Evolutionary conservation across 495 filamentous ascomycete species (phyloP).

Genomic region (Penicillium daleae): DNA sequence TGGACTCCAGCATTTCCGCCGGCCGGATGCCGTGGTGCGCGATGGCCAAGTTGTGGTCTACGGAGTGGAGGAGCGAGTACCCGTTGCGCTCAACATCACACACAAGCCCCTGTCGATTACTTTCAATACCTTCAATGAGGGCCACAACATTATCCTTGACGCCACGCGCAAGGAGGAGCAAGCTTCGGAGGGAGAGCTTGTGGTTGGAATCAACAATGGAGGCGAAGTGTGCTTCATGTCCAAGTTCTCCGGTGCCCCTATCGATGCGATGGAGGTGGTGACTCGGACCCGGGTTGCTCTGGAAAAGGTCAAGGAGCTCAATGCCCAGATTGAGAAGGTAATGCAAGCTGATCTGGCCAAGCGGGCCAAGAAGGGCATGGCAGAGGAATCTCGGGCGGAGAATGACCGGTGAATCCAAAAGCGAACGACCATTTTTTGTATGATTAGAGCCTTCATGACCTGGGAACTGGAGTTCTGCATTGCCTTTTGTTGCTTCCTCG

Average conservation of each 20-base stretch:
- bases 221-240: conserved; percentile 92
- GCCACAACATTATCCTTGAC: conserved; percentile 71
- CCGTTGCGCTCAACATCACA: conserved; percentile 83
- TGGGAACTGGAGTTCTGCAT: conserved; percentile 30
- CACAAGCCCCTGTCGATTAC: conserved; percentile 89
- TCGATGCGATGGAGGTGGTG: conserved; percentile 76
- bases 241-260: conserved; percentile 80
- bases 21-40: conserved; percentile 82
- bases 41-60: conserved; percentile 83
- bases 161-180: conserved; percentile 84
- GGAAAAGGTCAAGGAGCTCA: conserved; percentile 79
- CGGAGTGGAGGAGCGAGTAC: conserved; percentile 80
- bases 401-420: conserved; percentile 59
- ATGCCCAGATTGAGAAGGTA: conserved; percentile 65
- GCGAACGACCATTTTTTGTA: conserved; percentile 23
- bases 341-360: conserved; percentile 76
- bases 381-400: conserved; percentile 80
- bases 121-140: conserved; percentile 77
- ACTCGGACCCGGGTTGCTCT: conserved; percentile 69
- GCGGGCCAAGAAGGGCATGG: conserved; percentile 74
- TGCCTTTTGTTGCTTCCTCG: conserved; percentile 8
- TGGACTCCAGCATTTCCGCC: conserved; percentile 84
- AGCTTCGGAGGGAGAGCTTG: conserved; percentile 78
- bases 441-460: conserved; percentile 31
- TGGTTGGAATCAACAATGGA: conserved; percentile 83